Evolutionary conservation across 2,329 filamentous ascomycete species (phyloP).

Genomic region (Ophiostoma montium): DNA sequence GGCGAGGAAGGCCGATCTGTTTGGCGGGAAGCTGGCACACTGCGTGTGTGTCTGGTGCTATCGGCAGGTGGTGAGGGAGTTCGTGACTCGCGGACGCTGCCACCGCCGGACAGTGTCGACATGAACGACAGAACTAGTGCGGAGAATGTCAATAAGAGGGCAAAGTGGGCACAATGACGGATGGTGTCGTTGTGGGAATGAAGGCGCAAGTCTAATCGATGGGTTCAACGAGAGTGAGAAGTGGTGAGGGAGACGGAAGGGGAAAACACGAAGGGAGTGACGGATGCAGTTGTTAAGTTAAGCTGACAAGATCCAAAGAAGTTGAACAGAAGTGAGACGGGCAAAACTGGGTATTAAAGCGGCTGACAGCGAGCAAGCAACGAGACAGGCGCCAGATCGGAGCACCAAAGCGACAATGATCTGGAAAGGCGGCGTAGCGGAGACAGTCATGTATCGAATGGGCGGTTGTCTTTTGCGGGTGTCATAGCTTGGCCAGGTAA

Average conservation of each 20-base stretch:
- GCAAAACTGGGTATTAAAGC: background rate
- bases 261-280: background rate
- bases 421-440: background rate
- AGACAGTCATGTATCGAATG: too few species aligned
- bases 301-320: background rate
- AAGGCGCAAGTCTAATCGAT: background rate
- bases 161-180: background rate
- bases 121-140: slow-evolving; percentile 71
- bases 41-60: background rate
- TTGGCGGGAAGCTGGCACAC: background rate
- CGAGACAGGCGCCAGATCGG: background rate
- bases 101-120: slow-evolving; percentile 54
- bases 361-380: background rate
- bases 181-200: background rate
- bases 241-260: background rate
- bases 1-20: background rate
- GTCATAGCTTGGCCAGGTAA: background rate
- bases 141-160: slow-evolving; percentile 8
- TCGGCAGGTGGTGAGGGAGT: background rate
- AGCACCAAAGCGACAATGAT: background rate
- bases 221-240: background rate
- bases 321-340: too few species aligned
- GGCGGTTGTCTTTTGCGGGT: too few species aligned
- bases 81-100: slow-evolving; percentile 25
- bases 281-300: background rate